Conservation (phyloP, 345 rosid genomes). For the Acer yangbiense region DNA sequence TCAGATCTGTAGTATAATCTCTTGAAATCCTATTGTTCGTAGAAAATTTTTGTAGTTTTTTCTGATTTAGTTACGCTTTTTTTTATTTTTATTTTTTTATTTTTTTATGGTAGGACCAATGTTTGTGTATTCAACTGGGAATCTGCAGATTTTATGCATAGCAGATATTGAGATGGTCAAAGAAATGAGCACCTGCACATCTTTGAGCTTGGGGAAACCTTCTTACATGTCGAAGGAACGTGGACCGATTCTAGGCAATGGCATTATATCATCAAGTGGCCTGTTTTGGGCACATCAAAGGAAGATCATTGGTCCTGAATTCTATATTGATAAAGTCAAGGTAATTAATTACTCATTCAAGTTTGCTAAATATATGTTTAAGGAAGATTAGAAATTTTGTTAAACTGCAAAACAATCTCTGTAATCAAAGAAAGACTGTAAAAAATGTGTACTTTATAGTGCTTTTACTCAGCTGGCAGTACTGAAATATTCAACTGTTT, state of each 20-base stretch:
- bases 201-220: constrained; percentile 50
- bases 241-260: constrained; percentile 49
- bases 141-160: constrained; percentile 33
- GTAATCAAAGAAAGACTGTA: too few relatives aligned
- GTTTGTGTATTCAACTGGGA: constrained; percentile 51
- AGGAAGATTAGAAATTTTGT: too few relatives aligned
- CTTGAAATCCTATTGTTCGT: neutral
- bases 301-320: constrained; percentile 48
- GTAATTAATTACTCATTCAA: constrained; percentile 18
- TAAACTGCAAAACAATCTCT: too few relatives aligned
- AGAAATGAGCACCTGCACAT: constrained; percentile 40
- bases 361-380: neutral
- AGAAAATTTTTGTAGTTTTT: too few relatives aligned
- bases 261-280: constrained; percentile 49
- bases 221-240: constrained; percentile 40
- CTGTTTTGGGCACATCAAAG: constrained; percentile 43
- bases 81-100: too few relatives aligned
- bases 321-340: constrained; percentile 49
- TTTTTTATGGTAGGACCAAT: constrained; percentile 35
- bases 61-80: neutral
- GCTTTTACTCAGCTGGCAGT: neutral
- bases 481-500: neutral
- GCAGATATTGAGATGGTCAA: constrained; percentile 41
- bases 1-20: neutral
- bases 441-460: neutral